A percentile compares a stretch with the other conserved stretches of the same genome.
phyloP scores from a whole-genome alignment of 2,329 filamentous ascomycete species.

The Ambrosiella xylebori region DNA sequence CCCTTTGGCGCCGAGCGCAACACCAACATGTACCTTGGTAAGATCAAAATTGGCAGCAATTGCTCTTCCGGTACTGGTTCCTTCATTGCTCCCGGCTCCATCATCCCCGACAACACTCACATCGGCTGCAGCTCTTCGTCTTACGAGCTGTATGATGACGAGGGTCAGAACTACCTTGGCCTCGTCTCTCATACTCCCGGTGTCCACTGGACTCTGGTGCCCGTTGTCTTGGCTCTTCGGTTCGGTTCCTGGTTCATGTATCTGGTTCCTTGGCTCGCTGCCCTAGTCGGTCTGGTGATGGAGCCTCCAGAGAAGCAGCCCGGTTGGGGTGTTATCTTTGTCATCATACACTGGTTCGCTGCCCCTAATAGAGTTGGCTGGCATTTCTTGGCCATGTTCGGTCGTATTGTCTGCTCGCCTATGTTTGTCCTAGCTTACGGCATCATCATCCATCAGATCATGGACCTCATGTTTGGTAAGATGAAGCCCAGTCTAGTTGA shows the following conservation, averaged over 20 bases:
- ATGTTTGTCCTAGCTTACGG: slow-evolving; percentile 28
- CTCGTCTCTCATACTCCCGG: slow-evolving; percentile 22
- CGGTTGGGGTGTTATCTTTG: slow-evolving; percentile 18
- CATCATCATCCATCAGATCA: slow-evolving; percentile 23
- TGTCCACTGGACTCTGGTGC: slow-evolving; percentile 29
- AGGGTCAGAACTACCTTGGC: slow-evolving; percentile 30
- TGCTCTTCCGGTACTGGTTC: slow-evolving; percentile 30
- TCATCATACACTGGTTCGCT: slow-evolving; percentile 33
- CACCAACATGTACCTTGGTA: slow-evolving; percentile 38
- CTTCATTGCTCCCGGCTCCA: slow-evolving; percentile 32
- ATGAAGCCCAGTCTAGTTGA: slow-evolving; percentile 20
- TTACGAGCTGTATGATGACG: slow-evolving; percentile 33
- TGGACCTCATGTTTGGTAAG: slow-evolving; percentile 26
- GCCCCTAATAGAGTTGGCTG: slow-evolving; percentile 28
- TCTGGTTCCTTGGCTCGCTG: slow-evolving; percentile 28
- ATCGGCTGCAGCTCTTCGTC: slow-evolving; percentile 40
- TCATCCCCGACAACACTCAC: slow-evolving; percentile 30
- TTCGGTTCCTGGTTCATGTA: slow-evolving; percentile 23
- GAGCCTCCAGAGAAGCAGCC: slow-evolving; percentile 22
- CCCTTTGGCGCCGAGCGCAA: slow-evolving; percentile 40
- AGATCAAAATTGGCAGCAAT: slow-evolving; percentile 31
- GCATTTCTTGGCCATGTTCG: slow-evolving; percentile 31
- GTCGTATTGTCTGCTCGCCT: slow-evolving; percentile 25
- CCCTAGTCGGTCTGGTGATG: slow-evolving; percentile 28
- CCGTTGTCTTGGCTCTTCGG: slow-evolving; percentile 21